A percentile compares a stretch with the other conserved stretches of the same genome.
These are phyloP conservation scores for Stagonosporopsis rhizophila DNA, from an alignment of 2,329 filamentous ascomycete species.

Conservation along the genomic window DNA sequence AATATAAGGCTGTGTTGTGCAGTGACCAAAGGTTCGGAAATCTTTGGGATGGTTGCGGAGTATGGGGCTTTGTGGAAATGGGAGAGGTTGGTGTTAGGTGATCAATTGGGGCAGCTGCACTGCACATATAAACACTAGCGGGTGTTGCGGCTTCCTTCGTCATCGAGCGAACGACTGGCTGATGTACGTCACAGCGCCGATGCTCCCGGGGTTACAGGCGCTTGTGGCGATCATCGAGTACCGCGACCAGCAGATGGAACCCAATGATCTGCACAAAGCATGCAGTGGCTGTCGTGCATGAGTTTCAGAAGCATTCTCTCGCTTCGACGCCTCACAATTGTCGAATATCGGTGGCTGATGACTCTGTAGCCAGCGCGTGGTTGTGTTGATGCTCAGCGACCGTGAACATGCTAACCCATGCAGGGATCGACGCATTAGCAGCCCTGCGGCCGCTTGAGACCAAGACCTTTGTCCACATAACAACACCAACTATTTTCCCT, in stretches of 20 bases:
- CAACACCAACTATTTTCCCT: constrained; percentile 8
- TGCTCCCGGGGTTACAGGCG: constrained; percentile 12
- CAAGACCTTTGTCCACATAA: constrained; percentile 8
- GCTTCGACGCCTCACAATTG: background rate
- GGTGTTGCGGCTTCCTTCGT: constrained; percentile 20
- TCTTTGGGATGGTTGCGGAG: background rate
- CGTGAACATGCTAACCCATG: constrained; percentile 12
- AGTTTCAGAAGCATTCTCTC: background rate
- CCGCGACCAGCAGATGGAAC: background rate
- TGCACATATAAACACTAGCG: constrained; percentile 20
- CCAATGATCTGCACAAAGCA: constrained; percentile 13
- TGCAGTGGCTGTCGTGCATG: constrained; percentile 12
- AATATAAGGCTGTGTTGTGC: constrained; percentile 10
- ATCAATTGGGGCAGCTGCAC: constrained; percentile 16
- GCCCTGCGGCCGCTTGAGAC: constrained; percentile 9
- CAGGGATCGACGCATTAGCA: constrained; percentile 15
- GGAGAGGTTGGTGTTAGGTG: constrained; percentile 8
- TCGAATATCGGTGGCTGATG: background rate
- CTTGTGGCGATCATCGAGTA: constrained; percentile 16
- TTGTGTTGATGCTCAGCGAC: constrained; percentile 2
- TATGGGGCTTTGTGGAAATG: constrained; percentile 6
- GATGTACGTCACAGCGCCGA: constrained; percentile 16
- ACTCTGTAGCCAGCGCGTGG: constrained; percentile 4
- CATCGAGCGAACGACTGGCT: constrained; percentile 17
- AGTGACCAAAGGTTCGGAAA: background rate